Base-by-base conservation (phyloP, 176 grass and related monocot species). In the Saccharum officinarum region DNA sequence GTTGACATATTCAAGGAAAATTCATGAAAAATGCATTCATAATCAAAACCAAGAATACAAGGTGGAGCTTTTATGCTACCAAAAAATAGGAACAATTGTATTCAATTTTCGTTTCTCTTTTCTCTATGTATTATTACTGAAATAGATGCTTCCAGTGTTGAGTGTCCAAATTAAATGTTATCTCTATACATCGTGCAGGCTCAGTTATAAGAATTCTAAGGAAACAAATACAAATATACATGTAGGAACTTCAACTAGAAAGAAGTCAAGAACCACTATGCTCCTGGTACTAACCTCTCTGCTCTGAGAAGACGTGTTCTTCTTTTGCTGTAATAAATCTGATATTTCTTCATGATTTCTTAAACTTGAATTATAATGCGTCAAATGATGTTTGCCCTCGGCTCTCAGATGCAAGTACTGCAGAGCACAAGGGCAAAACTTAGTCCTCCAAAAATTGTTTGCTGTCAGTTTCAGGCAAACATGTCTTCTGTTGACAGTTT, bases 391-490 rank as follows among this genome's bases (percentile, higher is more conserved):
- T 82, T 82, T 40, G 33, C 65, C 12, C 3, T 16, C 2, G 23
- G 31, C 2, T 3, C 22, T 71, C 39, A 69, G 59, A 86, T 77
- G 38, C n/a, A 81, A 77, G 66, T 72, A 73, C 88, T 86, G 74
- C 42, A 86, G 22, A 31, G 20, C 22, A 50, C 0, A 46, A 67
- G 40, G 4, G 10, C 44, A 67, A 38, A 81, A 52, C 12, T 69
- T 76, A 81, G 73, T 46, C 9, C 20, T 37, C 46, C 73, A 14
- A 34, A 79, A 37, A 80, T 55, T 42, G 65, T 65, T 5, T 36
- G 20, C 8, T 15, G 1, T 76, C n/a, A 62, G 40, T 78, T 72
- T 38, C 57, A 38, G 64, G 42, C 10, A 41, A 75, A 69, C 36
- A 44, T 67, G 20, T 54, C 4, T 11, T 45, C 37, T 71, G 16